A percentile compares a stretch with the other conserved stretches of the same genome.
These are phyloP conservation scores for Sporothrix pallida DNA, from an alignment of 2,329 filamentous ascomycete genomes.

Conservation along the genomic window DNA sequence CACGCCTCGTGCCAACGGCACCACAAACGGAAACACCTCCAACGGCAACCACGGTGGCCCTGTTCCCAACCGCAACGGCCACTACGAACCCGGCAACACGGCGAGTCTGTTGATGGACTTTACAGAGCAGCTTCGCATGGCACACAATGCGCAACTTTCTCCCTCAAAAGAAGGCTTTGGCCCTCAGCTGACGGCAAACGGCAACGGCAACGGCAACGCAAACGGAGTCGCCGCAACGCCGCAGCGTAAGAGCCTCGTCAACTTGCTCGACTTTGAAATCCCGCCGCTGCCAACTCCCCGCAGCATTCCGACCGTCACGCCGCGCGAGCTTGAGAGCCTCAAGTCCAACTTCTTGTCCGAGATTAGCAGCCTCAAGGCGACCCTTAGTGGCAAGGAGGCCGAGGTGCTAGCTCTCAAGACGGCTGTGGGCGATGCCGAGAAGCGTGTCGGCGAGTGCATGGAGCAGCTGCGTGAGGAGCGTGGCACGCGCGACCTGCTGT, in stretches of 20 bases:
- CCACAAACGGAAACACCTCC: conserved; percentile 37
- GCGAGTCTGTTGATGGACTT: conserved; percentile 87
- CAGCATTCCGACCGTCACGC: conserved; percentile 87
- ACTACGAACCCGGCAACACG: conserved; percentile 62
- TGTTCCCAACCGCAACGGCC: conserved; percentile 48
- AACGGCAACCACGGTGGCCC: conserved; percentile 44
- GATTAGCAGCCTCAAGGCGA: conserved; percentile 92
- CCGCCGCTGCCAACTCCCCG: conserved; percentile 92
- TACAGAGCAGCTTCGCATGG: conserved; percentile 70
- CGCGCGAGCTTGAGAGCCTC: conserved; percentile 87
- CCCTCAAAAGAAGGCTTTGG: conserved; percentile 48
- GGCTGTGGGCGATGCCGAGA: conserved; percentile 87
- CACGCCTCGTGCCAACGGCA: conserved; percentile 25
- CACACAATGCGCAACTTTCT: conserved; percentile 49
- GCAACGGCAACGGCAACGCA: not conserved
- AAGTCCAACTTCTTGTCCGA: conserved; percentile 91
- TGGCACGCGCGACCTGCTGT: conserved; percentile 70
- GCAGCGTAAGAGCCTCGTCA: conserved; percentile 61
- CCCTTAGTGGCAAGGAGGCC: conserved; percentile 88
- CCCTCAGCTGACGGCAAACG: not conserved
- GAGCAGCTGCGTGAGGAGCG: conserved; percentile 83
- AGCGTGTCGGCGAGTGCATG: conserved; percentile 83
- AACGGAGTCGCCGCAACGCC: conserved; percentile 48
- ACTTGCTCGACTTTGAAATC: conserved; percentile 87
- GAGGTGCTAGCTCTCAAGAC: conserved; percentile 87